Conservation (phyloP, 805 yeast species). For the Sugiyamaella chiloensis region DNA sequence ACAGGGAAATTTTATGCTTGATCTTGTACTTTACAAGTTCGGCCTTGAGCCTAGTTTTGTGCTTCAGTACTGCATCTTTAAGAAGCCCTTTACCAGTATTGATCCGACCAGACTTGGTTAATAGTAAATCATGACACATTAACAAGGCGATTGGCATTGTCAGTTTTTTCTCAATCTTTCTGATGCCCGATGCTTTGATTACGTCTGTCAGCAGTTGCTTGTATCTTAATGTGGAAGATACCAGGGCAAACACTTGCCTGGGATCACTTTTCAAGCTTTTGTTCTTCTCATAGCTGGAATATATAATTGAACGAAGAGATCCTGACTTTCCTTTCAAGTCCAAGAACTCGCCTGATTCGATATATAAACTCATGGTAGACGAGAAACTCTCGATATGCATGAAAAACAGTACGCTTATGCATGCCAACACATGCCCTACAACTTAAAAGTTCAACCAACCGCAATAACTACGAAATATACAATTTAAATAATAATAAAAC, state of each 20-base stretch:
- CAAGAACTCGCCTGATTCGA: conserved; percentile 44
- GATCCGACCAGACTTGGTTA: conserved; percentile 73
- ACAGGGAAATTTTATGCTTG: conserved; percentile 55
- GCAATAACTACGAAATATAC: neutral
- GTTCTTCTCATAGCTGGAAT: conserved; percentile 40
- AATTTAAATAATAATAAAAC: too few relatives aligned
- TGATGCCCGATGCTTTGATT: conserved; percentile 64
- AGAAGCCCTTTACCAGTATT: conserved; percentile 86
- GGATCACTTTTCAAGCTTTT: conserved; percentile 61
- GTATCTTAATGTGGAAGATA: conserved; percentile 71
- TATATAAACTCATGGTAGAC: conserved; percentile 31
- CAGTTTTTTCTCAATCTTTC: conserved; percentile 47
- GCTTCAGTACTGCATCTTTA: conserved; percentile 73
- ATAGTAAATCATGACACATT: conserved; percentile 75
- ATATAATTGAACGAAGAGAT: conserved; percentile 51
- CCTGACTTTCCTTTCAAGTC: conserved; percentile 44
- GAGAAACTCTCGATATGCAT: neutral
- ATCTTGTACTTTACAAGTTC: conserved; percentile 77
- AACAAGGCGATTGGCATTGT: conserved; percentile 56
- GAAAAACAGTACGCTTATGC: neutral
- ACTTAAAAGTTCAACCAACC: neutral
- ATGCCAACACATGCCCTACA: too few relatives aligned
- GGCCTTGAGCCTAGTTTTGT: conserved; percentile 77
- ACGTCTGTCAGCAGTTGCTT: conserved; percentile 60
- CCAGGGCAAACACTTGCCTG: conserved; percentile 81